phyloP scores from a whole-genome alignment of 75 land plant genomes.

The Ceratopteris richardii region DNA sequence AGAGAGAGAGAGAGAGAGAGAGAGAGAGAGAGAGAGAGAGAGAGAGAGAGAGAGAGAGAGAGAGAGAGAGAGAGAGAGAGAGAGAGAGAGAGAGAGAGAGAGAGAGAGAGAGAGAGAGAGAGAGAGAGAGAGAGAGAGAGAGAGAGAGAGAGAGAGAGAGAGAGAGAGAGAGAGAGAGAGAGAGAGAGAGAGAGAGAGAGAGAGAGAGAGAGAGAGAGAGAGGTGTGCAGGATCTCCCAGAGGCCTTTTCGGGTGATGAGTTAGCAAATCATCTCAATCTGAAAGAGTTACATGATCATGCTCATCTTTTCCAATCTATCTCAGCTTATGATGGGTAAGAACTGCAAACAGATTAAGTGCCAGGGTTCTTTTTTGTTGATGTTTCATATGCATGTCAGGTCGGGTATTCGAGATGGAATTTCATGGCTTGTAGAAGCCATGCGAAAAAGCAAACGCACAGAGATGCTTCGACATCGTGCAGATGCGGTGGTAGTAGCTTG shows the following conservation, averaged over 20 bases:
- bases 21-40: background rate
- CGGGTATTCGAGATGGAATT: slow-evolving; percentile 64
- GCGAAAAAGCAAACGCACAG: slow-evolving; percentile 82
- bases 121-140: no score
- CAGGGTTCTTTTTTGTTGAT: background rate
- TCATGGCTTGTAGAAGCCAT: slow-evolving; percentile 86
- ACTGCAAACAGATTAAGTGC: no score
- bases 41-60: background rate
- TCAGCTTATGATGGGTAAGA: slow-evolving; percentile 88
- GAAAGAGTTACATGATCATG: slow-evolving; percentile 71
- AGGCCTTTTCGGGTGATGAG: slow-evolving; percentile 75
- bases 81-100: no score
- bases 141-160: background rate
- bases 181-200: background rate
- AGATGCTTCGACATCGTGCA: slow-evolving; percentile 53
- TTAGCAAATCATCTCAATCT: slow-evolving; percentile 64
- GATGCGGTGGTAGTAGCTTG: slow-evolving; percentile 30
- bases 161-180: background rate
- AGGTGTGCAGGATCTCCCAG: slow-evolving; percentile 61
- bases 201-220: background rate
- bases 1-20: background rate
- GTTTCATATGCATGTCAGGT: slow-evolving; percentile 29
- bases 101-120: no score
- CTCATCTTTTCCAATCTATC: slow-evolving; percentile 60
- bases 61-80: background rate